Conservation (phyloP, 2,329 filamentous ascomycete genomes). For the Stagonosporopsis rhizophila region DNA sequence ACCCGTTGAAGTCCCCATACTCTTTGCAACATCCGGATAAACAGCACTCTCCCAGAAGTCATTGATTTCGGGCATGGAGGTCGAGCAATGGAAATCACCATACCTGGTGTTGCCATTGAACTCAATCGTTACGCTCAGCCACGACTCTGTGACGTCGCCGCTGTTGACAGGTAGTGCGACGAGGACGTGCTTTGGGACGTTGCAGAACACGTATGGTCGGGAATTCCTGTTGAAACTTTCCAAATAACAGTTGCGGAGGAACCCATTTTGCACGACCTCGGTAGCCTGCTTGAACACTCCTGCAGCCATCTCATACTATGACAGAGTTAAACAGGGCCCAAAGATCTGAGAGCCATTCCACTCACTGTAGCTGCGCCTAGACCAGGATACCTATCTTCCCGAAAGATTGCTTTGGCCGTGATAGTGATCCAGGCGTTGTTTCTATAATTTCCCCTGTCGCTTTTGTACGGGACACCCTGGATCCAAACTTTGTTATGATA, state of each 20-base stretch:
- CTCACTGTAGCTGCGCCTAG: slow-evolving; percentile 7
- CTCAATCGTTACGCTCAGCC: slow-evolving; percentile 6
- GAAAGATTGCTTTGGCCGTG: slow-evolving; percentile 4
- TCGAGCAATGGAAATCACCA: neutral
- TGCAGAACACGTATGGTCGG: slow-evolving; percentile 15
- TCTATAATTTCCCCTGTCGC: neutral
- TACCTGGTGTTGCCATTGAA: slow-evolving; percentile 7
- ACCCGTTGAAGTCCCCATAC: neutral
- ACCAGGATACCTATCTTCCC: slow-evolving; percentile 2
- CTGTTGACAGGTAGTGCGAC: slow-evolving; percentile 7
- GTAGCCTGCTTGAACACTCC: slow-evolving; percentile 3
- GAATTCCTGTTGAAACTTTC: slow-evolving; percentile 3
- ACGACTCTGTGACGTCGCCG: neutral
- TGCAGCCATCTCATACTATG: slow-evolving; percentile 14
- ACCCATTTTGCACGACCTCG: neutral
- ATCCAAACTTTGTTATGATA: neutral
- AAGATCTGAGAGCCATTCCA: too few relatives aligned
- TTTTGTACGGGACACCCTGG: neutral
- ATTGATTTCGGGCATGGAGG: neutral
- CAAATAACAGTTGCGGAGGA: slow-evolving; percentile 14
- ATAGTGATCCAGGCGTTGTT: slow-evolving; percentile 7
- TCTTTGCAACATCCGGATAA: neutral
- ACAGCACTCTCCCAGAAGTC: slow-evolving; percentile 8
- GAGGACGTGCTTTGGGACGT: slow-evolving; percentile 6
- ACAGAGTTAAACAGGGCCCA: neutral